Conservation (phyloP, 352 stramenopile species). For the Phytophthora hibernalis region DNA sequence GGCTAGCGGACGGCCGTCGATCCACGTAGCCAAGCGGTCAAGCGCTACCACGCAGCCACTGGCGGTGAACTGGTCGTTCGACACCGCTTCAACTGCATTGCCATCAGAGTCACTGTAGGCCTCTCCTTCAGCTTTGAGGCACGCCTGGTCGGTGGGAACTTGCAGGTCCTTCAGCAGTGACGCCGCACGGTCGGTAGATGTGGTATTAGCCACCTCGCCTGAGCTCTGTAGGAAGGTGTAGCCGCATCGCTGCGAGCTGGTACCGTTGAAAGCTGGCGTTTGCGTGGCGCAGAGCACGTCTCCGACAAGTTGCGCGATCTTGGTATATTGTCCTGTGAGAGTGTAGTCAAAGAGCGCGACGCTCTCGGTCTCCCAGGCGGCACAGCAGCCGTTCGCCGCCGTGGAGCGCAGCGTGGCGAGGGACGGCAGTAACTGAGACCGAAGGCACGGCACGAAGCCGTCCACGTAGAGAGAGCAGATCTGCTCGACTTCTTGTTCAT, state of each 20-base stretch:
- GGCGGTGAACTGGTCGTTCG: constrained; percentile 25
- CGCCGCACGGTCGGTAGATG: constrained; percentile 41
- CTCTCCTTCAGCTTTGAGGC: constrained; percentile 54
- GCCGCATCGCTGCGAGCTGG: constrained; percentile 57
- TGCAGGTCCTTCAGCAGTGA: constrained; percentile 55
- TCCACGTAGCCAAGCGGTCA: constrained; percentile 58
- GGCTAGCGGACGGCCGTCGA: constrained; percentile 47
- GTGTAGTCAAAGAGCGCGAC: constrained; percentile 62
- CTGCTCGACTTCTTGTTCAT: constrained; percentile 48
- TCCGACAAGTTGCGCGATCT: constrained; percentile 59
- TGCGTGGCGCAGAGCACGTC: constrained; percentile 63
- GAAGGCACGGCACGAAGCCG: constrained; percentile 57
- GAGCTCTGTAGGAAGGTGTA: constrained; percentile 56
- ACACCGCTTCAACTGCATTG: constrained; percentile 30
- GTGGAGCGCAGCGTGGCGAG: constrained; percentile 58
- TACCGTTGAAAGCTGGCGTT: constrained; percentile 46
- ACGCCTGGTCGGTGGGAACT: constrained; percentile 64
- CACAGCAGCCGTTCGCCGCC: constrained; percentile 59
- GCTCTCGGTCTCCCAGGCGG: constrained; percentile 51
- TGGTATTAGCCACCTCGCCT: constrained; percentile 37
- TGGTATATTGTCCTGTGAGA: constrained; percentile 64
- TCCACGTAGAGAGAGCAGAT: constrained; percentile 61
- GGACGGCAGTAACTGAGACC: constrained; percentile 57
- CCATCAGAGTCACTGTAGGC: constrained; percentile 52
- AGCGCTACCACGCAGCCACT: constrained; percentile 62